Percentiles rank a stretch among this genome's conserved stretches.
Evolutionary conservation across 805 yeast species (phyloP).

Genomic region (Candida lessepsii): DNA sequence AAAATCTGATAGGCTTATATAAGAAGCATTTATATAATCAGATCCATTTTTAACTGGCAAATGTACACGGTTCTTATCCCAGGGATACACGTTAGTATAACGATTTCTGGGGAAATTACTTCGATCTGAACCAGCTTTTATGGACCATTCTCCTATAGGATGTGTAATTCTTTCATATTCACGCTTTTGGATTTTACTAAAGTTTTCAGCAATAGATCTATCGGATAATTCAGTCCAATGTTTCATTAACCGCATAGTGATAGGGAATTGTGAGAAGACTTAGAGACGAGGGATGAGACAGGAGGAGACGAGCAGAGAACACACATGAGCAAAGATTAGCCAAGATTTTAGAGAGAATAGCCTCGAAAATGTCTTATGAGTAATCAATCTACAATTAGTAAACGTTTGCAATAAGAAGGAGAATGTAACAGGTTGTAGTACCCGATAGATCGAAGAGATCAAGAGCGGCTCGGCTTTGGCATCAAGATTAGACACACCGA

Average conservation of each 20-base stretch:
- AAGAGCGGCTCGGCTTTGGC: too few relatives aligned
- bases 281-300: too few relatives aligned
- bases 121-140: constrained; percentile 9
- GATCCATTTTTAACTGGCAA: constrained; percentile 20
- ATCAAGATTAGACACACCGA: too few relatives aligned
- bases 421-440: too few relatives aligned
- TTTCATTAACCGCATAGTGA: neutral
- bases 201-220: constrained; percentile 10
- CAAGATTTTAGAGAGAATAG: too few relatives aligned
- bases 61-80: constrained; percentile 35
- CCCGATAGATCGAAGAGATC: too few relatives aligned
- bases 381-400: too few relatives aligned
- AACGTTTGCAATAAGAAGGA: too few relatives aligned
- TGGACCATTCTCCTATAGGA: constrained; percentile 6
- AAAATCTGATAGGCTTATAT: constrained; percentile 19
- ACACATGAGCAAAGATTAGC: too few relatives aligned
- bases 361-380: too few relatives aligned
- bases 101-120: constrained; percentile 25
- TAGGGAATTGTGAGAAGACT: too few relatives aligned
- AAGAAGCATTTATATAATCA: constrained; percentile 44
- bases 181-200: constrained; percentile 12
- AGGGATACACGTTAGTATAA: constrained; percentile 41
- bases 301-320: too few relatives aligned
- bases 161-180: constrained; percentile 16
- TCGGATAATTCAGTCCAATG: constrained; percentile 8